Percentiles rank a stretch among this genome's conserved stretches.
Conservation (phyloP, 2,329 filamentous ascomycete genomes). For the Botrytis squamosa region DNA sequence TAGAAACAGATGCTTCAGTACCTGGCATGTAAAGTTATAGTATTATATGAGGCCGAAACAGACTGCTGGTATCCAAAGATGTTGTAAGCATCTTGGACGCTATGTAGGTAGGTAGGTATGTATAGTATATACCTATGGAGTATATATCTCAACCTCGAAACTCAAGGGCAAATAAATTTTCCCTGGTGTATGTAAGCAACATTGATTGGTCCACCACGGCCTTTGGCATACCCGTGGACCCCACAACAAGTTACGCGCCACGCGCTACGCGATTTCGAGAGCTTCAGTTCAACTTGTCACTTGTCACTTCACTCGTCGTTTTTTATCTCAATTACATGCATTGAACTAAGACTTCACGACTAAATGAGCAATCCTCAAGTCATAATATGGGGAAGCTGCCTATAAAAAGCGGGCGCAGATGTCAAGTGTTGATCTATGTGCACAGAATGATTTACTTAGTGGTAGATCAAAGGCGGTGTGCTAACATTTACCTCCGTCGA, state of each 20-base stretch:
- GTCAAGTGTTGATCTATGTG: not conserved
- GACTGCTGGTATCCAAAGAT: not conserved
- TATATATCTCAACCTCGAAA: not conserved
- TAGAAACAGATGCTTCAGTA: too few species aligned
- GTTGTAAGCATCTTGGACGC: not conserved
- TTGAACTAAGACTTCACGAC: not conserved
- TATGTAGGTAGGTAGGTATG: not conserved
- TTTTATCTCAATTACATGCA: not conserved
- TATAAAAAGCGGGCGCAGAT: not conserved
- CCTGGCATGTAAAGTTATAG: too few species aligned
- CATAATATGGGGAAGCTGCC: not conserved
- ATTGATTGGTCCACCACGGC: not conserved
- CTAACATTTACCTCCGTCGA: not conserved
- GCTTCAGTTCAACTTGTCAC: not conserved
- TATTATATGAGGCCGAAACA: too few species aligned
- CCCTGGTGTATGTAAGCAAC: not conserved
- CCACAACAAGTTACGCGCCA: too few species aligned
- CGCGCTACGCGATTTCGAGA: not conserved
- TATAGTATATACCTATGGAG: not conserved
- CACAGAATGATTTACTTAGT: not conserved
- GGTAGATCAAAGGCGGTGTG: not conserved
- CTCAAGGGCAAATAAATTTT: not conserved
- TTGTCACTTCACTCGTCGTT: not conserved
- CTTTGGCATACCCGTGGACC: not conserved
- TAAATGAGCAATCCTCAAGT: not conserved